Conservation (phyloP, 73 alveolate species). For the Stentor coeruleus region DNA sequence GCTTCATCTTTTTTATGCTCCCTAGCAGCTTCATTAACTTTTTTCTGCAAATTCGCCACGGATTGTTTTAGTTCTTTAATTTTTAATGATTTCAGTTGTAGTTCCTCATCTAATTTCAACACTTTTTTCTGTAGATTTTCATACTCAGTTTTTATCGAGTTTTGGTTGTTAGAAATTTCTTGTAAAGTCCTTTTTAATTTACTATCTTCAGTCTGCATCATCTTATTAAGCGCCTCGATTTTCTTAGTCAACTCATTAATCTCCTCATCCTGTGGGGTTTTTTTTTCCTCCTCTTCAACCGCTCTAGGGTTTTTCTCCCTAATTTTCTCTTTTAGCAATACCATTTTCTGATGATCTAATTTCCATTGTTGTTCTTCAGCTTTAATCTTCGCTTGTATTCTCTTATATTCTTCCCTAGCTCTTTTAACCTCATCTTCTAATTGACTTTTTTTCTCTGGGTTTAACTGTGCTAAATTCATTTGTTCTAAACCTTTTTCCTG, state of each 20-base stretch:
- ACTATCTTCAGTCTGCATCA: slow-evolving; percentile 13
- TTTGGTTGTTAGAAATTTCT: background rate
- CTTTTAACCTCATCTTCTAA: background rate
- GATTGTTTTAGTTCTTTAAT: slow-evolving; percentile 1
- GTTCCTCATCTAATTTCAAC: background rate
- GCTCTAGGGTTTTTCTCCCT: background rate
- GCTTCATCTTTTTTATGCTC: background rate
- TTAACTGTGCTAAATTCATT: background rate
- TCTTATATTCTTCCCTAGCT: background rate
- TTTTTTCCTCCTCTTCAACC: background rate
- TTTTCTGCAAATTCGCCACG: background rate
- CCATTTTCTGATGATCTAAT: slow-evolving; percentile 12
- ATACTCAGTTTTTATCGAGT: background rate
- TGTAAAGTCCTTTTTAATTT: background rate
- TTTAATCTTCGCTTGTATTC: background rate
- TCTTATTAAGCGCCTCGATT: background rate
- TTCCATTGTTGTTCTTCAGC: slow-evolving; percentile 7
- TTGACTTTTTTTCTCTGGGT: background rate
- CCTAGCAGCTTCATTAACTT: background rate
- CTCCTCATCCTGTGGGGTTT: background rate
- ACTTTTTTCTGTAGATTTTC: background rate
- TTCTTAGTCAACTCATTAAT: background rate
- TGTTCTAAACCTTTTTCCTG: background rate
- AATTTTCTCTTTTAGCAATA: background rate
- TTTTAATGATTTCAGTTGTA: background rate